A percentile compares a stretch with the other conserved stretches of the same genome.
phyloP scores from a whole-genome alignment of 257 asterid species.

The Solanum clarkiae region DNA sequence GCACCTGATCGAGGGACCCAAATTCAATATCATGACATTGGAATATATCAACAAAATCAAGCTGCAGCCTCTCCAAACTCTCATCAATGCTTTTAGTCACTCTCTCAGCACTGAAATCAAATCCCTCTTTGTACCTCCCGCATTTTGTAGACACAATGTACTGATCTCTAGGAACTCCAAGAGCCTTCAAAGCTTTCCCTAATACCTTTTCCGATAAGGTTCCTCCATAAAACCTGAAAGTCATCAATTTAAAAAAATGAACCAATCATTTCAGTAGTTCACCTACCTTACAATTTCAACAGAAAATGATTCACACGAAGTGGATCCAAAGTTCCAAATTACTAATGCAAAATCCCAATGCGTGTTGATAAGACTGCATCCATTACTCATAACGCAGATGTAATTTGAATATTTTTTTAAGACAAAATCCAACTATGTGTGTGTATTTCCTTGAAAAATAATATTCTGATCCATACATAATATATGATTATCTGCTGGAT shows the following conservation, averaged over 20 bases:
- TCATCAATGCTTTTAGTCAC: slow-evolving; percentile 85
- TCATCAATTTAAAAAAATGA: neutral
- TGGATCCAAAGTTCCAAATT: neutral
- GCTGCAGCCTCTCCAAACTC: slow-evolving; percentile 95
- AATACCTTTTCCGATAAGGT: slow-evolving; percentile 75
- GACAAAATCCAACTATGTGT: neutral
- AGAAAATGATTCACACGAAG: neutral
- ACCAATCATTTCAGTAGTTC: neutral
- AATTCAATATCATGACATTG: slow-evolving; percentile 96
- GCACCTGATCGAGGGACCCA: slow-evolving; percentile 90
- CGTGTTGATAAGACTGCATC: neutral
- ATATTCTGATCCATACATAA: neutral
- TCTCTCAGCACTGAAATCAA: slow-evolving; percentile 94
- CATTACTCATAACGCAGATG: neutral
- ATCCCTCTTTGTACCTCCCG: slow-evolving; percentile 85
- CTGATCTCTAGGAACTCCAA: slow-evolving; percentile 68
- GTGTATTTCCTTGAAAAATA: neutral
- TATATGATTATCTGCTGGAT: neutral
- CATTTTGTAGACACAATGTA: slow-evolving; percentile 92
- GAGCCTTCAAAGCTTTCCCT: slow-evolving; percentile 80
- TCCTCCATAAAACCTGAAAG: slow-evolving; percentile 75
- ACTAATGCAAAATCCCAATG: neutral
- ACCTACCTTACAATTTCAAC: neutral
- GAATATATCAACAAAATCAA: slow-evolving; percentile 87
- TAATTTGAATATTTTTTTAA: neutral